A percentile compares a stretch with the other conserved stretches of the same genome.
phyloP scores from a whole-genome alignment of 352 stramenopile genomes.

The Paralagenidium karlingii region DNA sequence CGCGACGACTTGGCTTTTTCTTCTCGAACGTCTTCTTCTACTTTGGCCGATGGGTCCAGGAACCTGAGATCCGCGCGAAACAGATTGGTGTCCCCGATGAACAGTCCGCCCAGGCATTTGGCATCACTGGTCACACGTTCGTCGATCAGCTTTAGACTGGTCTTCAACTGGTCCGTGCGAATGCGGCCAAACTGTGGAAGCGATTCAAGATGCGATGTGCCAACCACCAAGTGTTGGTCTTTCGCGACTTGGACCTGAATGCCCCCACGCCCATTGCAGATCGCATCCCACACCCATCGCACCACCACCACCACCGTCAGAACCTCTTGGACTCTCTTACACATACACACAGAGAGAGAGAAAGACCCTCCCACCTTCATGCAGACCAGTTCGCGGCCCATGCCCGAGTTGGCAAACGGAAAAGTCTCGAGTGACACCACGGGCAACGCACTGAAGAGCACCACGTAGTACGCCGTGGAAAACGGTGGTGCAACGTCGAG shows the following conservation, averaged over 20 bases:
- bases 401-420: conserved; percentile 57
- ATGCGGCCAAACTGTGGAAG: conserved; percentile 31
- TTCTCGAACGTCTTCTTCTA: too few relatives aligned
- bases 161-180: conserved; percentile 36
- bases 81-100: conserved; percentile 73
- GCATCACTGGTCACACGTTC: conserved; percentile 22
- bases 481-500: conserved; percentile 47
- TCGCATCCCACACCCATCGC: too few relatives aligned
- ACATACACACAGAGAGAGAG: too few relatives aligned
- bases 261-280: too few relatives aligned
- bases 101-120: conserved; percentile 39
- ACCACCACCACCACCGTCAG: too few relatives aligned
- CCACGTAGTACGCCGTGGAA: conserved; percentile 64
- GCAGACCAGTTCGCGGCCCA: conserved; percentile 55
- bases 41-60: conserved; percentile 26
- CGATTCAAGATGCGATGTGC: conserved; percentile 60
- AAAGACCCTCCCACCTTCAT: too few relatives aligned
- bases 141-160: conserved; percentile 30
- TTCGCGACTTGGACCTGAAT: conserved; percentile 32
- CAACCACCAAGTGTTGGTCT: conserved; percentile 32
- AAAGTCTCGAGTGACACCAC: conserved; percentile 40
- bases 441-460: conserved; percentile 61
- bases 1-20: conserved; percentile 33
- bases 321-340: too few relatives aligned
- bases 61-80: conserved; percentile 42